Conservation (phyloP, 345 rosid genomes). For the Camelina neglecta region DNA sequence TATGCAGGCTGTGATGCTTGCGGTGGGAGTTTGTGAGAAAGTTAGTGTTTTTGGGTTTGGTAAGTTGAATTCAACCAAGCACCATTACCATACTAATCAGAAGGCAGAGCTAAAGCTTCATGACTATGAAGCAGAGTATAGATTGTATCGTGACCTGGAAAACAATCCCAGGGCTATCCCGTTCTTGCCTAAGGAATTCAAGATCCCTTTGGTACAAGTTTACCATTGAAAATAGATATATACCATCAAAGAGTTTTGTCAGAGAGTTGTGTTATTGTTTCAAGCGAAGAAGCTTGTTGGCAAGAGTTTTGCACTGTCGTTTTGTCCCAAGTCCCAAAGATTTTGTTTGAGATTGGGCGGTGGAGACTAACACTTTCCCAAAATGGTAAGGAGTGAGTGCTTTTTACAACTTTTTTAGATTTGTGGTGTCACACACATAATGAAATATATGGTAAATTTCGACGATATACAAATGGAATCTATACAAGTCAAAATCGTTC, state of each 20-base stretch:
- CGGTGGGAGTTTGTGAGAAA: constrained; percentile 74
- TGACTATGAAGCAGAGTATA: constrained; percentile 88
- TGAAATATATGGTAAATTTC: constrained; percentile 17
- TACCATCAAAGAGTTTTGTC: constrained; percentile 23
- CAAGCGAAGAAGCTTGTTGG: constrained; percentile 26
- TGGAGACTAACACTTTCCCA: constrained; percentile 10
- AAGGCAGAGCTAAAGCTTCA: constrained; percentile 81
- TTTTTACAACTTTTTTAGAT: constrained; percentile 9
- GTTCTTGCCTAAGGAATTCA: constrained; percentile 64
- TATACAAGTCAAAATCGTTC: background rate
- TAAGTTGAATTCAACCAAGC: constrained; percentile 66
- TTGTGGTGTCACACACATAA: constrained; percentile 12
- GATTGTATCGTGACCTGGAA: constrained; percentile 63
- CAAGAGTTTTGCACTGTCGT: constrained; percentile 1
- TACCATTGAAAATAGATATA: constrained; percentile 51
- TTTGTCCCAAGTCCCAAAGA: constrained; percentile 1
- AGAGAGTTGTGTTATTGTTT: constrained; percentile 1
- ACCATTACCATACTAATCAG: constrained; percentile 90
- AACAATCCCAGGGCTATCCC: constrained; percentile 66
- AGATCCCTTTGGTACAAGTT: constrained; percentile 68
- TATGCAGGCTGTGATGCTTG: constrained; percentile 86
- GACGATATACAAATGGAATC: constrained; percentile 13
- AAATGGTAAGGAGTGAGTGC: constrained; percentile 9
- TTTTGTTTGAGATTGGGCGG: constrained; percentile 23
- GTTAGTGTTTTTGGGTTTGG: constrained; percentile 92